A percentile compares a stretch with the other conserved stretches of the same genome.
Conservation (phyloP, 495 filamentous ascomycete genomes). For the Glonium stellatum region DNA sequence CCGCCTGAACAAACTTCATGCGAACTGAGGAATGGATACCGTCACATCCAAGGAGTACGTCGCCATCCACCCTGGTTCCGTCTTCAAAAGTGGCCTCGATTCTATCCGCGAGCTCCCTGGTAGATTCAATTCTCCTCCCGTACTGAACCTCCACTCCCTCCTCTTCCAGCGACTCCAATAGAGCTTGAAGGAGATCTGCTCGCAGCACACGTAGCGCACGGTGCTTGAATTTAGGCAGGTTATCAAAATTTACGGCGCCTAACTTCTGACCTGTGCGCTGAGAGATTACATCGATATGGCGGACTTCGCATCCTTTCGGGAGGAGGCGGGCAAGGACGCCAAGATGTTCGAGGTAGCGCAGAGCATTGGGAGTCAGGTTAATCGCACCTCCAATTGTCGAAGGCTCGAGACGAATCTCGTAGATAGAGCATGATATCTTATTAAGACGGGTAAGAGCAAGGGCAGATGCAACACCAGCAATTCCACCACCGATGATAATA, state of each 20-base stretch:
- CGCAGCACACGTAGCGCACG: slow-evolving; percentile 18
- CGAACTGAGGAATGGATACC: slow-evolving; percentile 22
- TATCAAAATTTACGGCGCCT: slow-evolving; percentile 16
- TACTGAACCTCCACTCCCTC: slow-evolving; percentile 15
- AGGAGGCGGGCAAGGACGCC: slow-evolving; percentile 6
- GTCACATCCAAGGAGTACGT: slow-evolving; percentile 23
- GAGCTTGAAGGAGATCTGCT: slow-evolving; percentile 6
- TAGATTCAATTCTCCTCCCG: slow-evolving; percentile 8
- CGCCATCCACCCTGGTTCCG: slow-evolving; percentile 9
- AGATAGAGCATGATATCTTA: slow-evolving; percentile 12
- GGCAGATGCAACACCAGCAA: slow-evolving; percentile 16
- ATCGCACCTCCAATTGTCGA: slow-evolving; percentile 24
- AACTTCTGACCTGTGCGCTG: slow-evolving; percentile 16
- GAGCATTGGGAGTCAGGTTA: slow-evolving; percentile 20
- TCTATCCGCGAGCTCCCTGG: slow-evolving; percentile 1
- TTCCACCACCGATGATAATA: slow-evolving; percentile 25
- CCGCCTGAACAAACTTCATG: slow-evolving; percentile 20
- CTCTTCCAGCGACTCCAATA: slow-evolving; percentile 15
- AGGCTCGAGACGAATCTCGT: slow-evolving; percentile 18
- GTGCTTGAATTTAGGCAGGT: slow-evolving; percentile 17
- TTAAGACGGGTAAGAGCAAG: slow-evolving; percentile 13
- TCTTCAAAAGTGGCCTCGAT: slow-evolving; percentile 14
- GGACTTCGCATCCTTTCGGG: slow-evolving; percentile 12
- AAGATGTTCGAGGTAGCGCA: slow-evolving; percentile 21
- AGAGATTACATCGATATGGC: slow-evolving; percentile 16